Evolutionary conservation across 2,329 filamentous ascomycete genomes (phyloP).

Genomic region (Aureobasidium uvarum): DNA sequence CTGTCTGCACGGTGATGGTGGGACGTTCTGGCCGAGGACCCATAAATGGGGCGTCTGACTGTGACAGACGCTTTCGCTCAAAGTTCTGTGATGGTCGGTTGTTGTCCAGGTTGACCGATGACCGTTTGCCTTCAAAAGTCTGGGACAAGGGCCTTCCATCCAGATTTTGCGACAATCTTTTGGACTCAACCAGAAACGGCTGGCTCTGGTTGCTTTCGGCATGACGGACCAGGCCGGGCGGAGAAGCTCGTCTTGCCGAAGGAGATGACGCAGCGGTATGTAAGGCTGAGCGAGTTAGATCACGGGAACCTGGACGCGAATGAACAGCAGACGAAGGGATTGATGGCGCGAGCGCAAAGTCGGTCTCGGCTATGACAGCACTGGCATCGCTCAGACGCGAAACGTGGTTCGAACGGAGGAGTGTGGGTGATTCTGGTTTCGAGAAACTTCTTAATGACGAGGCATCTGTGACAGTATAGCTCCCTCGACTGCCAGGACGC

Average conservation of each 20-base stretch:
- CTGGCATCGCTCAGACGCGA: constrained; percentile 12
- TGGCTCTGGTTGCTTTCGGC: background rate
- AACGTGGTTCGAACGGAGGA: constrained; percentile 17
- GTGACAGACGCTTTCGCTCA: constrained; percentile 19
- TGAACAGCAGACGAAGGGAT: constrained; percentile 23
- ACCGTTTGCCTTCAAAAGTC: background rate
- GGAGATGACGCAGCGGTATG: constrained; percentile 20
- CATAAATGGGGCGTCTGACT: constrained; percentile 25
- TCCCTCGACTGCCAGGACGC: constrained; percentile 55
- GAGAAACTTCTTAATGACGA: constrained; percentile 32
- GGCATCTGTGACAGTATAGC: constrained; percentile 35
- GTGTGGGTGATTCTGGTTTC: constrained; percentile 15
- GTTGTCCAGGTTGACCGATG: constrained; percentile 10
- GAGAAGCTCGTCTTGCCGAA: constrained; percentile 10
- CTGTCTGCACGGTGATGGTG: background rate
- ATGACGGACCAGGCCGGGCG: background rate
- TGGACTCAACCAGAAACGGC: background rate
- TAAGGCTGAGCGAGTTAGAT: constrained; percentile 21
- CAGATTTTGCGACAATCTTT: constrained; percentile 13
- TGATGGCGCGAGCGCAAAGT: constrained; percentile 3
- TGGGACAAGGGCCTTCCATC: constrained; percentile 3
- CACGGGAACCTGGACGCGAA: constrained; percentile 24
- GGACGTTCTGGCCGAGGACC: constrained; percentile 16
- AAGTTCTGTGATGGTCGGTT: background rate
- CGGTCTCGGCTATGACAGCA: constrained; percentile 1